Percentiles rank a stretch among this genome's conserved stretches.
Conservation (phyloP, 1,139 yeast species). For the Pichia sp. region DNA sequence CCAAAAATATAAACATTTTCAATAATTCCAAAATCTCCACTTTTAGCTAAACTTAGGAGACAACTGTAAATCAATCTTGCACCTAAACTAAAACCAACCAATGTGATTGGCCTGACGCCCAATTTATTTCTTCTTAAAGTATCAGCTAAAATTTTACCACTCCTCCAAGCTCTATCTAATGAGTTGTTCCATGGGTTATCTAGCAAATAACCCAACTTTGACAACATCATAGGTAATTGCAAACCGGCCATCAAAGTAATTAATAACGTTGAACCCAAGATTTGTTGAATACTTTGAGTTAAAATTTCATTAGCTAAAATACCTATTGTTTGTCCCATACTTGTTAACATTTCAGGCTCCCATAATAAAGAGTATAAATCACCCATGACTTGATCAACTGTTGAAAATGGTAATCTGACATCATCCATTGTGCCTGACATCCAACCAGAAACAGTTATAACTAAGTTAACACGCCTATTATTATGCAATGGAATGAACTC, state of each 20-base stretch:
- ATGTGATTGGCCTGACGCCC: conserved; percentile 88
- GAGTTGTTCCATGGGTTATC: conserved; percentile 99
- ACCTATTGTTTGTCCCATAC: conserved; percentile 93
- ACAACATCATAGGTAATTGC: conserved; percentile 85
- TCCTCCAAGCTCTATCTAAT: conserved; percentile 94
- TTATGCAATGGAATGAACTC: conserved; percentile 91
- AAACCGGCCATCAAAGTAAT: conserved; percentile 93
- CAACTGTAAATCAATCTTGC: conserved; percentile 92
- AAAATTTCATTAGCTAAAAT: conserved; percentile 92
- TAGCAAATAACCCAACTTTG: conserved; percentile 80
- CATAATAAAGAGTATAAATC: conserved; percentile 85
- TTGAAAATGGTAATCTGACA: conserved; percentile 91
- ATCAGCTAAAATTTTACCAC: conserved; percentile 89
- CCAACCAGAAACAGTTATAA: conserved; percentile 97
- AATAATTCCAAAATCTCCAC: conserved; percentile 82
- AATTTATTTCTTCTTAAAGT: conserved; percentile 79
- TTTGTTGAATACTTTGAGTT: conserved; percentile 89
- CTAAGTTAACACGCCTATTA: conserved; percentile 78
- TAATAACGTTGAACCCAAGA: conserved; percentile 84
- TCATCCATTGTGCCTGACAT: conserved; percentile 95
- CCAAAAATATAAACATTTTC: conserved; percentile 90
- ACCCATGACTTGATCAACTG: conserved; percentile 97
- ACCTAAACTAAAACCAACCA: conserved; percentile 92
- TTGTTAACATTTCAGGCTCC: conserved; percentile 97
- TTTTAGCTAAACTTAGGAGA: conserved; percentile 73